Base-by-base conservation (phyloP, 2,329 filamentous ascomycete genomes). In the Verruconis gallopava region DNA sequence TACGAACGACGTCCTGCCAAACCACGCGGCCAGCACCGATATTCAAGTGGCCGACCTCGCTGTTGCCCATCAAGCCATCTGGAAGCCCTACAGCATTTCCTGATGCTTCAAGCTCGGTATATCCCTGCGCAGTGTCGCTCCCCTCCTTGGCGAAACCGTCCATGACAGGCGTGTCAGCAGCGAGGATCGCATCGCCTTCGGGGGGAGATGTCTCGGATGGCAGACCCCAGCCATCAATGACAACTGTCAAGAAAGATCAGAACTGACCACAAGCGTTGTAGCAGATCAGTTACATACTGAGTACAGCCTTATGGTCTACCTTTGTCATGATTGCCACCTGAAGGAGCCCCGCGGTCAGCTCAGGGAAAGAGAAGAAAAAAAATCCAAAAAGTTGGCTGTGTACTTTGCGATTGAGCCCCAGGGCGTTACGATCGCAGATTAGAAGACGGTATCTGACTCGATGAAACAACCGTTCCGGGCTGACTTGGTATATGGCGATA, bases 141-240 rank as follows among this genome's bases (percentile, higher is more conserved):
- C 69, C 69, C 43, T 69, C 56, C 42, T 69, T 69, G 44, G 67
- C 67, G 61, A 98, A 88, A 47, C 76, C 77, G 64, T 95, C 89
- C 91, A 98, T 98, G 61, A 81, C 77, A 37, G 91, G 91, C 44
- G 91, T 96, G 51, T 94, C 73, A 53, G 89, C 91, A 49, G 84
- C 84, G 53, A 88, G 79, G 62, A 98, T 96, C 58, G 91, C 91
- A 69, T 98, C 89, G 64, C 91, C 89, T 64, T 93, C 64, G 56
- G 84, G 82, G 55, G 82, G 83, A 44, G 86, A 93, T 45, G 79
- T 68, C 51, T 81, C 79, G 49, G 77, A 77, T 55, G 88, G 76
- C 55, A 96, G 77, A 59, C 91, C 91, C 91, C 91, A 98, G 58
- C 91, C 91, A 69, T 98, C 91, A 72, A 98, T 98, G 67, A 96